These are phyloP conservation scores for Metrosideros polymorpha DNA, from an alignment of 441 rosid genomes.

Conservation along the genomic window DNA sequence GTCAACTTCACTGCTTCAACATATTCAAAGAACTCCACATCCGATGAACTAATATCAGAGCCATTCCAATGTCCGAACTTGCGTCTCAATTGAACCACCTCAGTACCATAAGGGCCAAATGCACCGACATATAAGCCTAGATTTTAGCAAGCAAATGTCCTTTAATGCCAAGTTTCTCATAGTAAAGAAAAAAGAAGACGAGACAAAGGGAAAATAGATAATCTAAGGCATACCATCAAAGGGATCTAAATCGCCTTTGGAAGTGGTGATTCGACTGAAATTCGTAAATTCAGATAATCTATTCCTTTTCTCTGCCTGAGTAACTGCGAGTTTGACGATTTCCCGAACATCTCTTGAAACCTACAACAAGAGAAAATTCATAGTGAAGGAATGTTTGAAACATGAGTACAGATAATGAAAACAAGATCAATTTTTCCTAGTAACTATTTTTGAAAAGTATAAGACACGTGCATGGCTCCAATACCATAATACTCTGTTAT, in stretches of 20 bases:
- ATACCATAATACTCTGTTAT: neutral
- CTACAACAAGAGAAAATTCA: slow-evolving; percentile 25
- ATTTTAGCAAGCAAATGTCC: slow-evolving; percentile 12
- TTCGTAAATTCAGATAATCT: slow-evolving; percentile 53
- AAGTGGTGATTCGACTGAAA: slow-evolving; percentile 54
- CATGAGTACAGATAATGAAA: neutral
- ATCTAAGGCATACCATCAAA: slow-evolving; percentile 46
- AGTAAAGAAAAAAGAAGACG: neutral
- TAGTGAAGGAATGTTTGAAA: neutral
- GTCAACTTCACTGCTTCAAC: slow-evolving; percentile 91
- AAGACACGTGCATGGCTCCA: neutral
- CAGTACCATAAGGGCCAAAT: slow-evolving; percentile 92
- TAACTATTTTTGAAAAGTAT: neutral
- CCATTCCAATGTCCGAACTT: slow-evolving; percentile 81
- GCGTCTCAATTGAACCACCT: slow-evolving; percentile 84
- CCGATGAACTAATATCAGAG: slow-evolving; percentile 39
- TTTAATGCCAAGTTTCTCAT: neutral
- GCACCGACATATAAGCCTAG: slow-evolving; percentile 92
- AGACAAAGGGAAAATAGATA: neutral
- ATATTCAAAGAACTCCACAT: slow-evolving; percentile 72
- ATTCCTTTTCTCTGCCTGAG: slow-evolving; percentile 63
- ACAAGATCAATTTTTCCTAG: neutral
- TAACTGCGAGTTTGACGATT: slow-evolving; percentile 74
- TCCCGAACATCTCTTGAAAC: slow-evolving; percentile 77
- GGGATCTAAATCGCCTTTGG: slow-evolving; percentile 61